A percentile compares a stretch with the other conserved stretches of the same genome.
Conservation (phyloP, 768 basidiomycete genomes). For the Calocera viscosa region DNA sequence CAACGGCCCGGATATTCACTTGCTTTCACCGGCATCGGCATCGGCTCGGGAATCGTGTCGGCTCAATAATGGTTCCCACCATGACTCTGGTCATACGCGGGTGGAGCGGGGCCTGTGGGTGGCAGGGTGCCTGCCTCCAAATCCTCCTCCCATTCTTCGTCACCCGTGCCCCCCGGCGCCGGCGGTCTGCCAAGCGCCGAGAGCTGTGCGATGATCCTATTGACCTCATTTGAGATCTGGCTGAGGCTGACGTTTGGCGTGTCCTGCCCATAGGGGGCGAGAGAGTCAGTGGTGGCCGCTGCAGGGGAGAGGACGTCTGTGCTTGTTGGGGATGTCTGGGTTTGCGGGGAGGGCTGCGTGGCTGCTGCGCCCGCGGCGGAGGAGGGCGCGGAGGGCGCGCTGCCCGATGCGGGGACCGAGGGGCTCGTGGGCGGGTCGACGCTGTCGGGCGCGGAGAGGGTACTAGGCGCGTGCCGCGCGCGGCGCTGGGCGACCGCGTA, state of each 20-base stretch:
- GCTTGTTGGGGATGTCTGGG: background rate
- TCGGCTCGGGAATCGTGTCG: background rate
- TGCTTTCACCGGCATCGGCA: too few species aligned
- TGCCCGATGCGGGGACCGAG: background rate
- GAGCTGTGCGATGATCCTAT: background rate
- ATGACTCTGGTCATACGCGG: background rate
- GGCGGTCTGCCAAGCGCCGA: background rate
- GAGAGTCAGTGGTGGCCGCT: background rate
- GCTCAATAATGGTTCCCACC: background rate
- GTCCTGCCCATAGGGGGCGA: background rate
- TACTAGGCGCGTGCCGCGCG: background rate
- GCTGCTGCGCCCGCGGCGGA: background rate
- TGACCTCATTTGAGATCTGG: background rate
- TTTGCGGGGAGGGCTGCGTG: background rate
- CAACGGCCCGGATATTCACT: background rate
- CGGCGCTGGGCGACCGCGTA: background rate
- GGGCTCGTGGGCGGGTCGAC: background rate
- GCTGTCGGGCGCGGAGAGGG: background rate
- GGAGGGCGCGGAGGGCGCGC: background rate
- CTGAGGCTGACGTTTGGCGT: background rate
- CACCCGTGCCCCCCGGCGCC: background rate
- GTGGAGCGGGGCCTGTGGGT: background rate
- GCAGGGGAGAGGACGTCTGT: background rate
- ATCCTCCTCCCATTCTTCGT: slow-evolving; percentile 3
- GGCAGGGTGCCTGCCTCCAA: background rate